These are phyloP conservation scores for Phytophthora lateralis DNA, from an alignment of 352 stramenopile genomes.

Conservation along the genomic window DNA sequence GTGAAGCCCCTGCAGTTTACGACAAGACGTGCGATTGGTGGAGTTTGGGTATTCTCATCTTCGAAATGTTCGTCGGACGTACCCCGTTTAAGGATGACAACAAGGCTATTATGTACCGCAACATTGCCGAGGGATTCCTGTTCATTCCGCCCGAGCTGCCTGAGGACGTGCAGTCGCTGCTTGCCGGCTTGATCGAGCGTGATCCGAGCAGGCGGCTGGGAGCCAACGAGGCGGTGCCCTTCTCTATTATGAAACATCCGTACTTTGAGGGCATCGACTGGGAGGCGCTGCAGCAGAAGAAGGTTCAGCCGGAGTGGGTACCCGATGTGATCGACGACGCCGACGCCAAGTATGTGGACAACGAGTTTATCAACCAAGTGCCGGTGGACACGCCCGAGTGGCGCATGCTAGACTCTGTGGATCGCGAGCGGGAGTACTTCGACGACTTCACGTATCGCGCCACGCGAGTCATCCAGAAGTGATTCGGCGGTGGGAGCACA, in stretches of 20 bases:
- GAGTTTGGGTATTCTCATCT: conserved; percentile 91
- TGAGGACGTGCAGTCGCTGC: conserved; percentile 72
- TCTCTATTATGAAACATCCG: conserved; percentile 89
- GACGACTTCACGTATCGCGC: conserved; percentile 86
- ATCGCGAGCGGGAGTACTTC: conserved; percentile 85
- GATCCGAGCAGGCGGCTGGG: conserved; percentile 79
- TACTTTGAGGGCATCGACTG: conserved; percentile 91
- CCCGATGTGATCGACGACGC: conserved; percentile 83
- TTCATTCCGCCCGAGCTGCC: conserved; percentile 81
- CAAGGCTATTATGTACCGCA: conserved; percentile 92
- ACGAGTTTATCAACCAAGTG: conserved; percentile 88
- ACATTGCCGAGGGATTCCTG: conserved; percentile 86
- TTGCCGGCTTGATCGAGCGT: conserved; percentile 79
- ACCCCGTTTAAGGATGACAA: conserved; percentile 95
- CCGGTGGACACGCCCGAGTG: conserved; percentile 88
- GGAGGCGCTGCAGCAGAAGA: conserved; percentile 83
- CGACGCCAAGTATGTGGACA: conserved; percentile 89
- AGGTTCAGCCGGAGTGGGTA: conserved; percentile 79
- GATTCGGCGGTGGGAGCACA: conserved; percentile 10
- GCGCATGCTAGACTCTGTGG: conserved; percentile 89
- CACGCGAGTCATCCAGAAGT: conserved; percentile 79
- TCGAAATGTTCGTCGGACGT: conserved; percentile 90
- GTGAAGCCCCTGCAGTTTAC: conserved; percentile 55
- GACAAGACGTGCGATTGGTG: conserved; percentile 90
- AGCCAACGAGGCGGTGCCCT: conserved; percentile 74